Conservation (phyloP, 495 filamentous ascomycete genomes). For the Penicillium desertorum region DNA sequence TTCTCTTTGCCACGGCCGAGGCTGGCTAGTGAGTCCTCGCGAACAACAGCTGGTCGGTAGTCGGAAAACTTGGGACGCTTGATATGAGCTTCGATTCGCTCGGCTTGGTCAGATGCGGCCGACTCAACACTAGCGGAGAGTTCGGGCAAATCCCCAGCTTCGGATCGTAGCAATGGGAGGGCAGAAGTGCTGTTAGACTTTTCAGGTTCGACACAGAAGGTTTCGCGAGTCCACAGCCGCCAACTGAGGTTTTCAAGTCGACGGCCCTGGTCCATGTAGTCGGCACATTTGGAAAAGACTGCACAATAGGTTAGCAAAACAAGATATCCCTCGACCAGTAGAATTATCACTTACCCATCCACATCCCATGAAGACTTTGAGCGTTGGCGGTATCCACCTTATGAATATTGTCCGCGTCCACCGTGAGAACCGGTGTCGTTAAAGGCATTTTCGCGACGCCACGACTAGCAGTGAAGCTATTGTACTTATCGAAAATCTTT, state of each 20-base stretch:
- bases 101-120: slow-evolving; percentile 66
- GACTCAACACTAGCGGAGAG: slow-evolving; percentile 94
- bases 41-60: slow-evolving; percentile 47
- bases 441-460: slow-evolving; percentile 56
- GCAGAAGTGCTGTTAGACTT: slow-evolving; percentile 48
- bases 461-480: slow-evolving; percentile 16
- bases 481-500: slow-evolving; percentile 1
- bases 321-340: not conserved
- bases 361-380: slow-evolving; percentile 95
- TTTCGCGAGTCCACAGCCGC: slow-evolving; percentile 94
- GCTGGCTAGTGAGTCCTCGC: slow-evolving; percentile 47
- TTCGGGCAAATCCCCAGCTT: slow-evolving; percentile 65
- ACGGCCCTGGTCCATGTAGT: slow-evolving; percentile 89
- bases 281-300: slow-evolving; percentile 96
- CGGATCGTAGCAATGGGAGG: slow-evolving; percentile 44
- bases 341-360: slow-evolving; percentile 73
- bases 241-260: slow-evolving; percentile 93
- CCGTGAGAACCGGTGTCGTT: slow-evolving; percentile 72
- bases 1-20: slow-evolving; percentile 74
- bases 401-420: slow-evolving; percentile 83
- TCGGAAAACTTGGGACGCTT: slow-evolving; percentile 50
- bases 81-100: slow-evolving; percentile 66
- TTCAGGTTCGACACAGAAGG: slow-evolving; percentile 85
- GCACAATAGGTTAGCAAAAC: slow-evolving; percentile 5
- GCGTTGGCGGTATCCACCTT: slow-evolving; percentile 91